A percentile compares a stretch with the other conserved stretches of the same genome.
Conservation (phyloP, 495 filamentous ascomycete species). For the Sphaerosporella brunnea region DNA sequence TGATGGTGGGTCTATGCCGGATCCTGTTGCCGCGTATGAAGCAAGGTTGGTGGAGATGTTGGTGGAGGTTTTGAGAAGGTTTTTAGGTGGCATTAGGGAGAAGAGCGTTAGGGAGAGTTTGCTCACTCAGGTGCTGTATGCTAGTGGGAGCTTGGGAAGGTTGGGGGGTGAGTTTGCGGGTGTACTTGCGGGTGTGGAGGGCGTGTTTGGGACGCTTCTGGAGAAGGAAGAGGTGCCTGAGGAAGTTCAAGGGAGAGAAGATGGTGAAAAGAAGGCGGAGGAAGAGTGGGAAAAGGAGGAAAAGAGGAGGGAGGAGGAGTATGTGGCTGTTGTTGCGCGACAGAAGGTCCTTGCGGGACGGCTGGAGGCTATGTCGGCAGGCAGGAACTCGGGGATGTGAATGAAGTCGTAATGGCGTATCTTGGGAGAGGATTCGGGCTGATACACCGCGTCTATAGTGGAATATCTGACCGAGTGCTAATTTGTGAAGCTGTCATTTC, state of each 20-base stretch:
- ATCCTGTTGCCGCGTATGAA: constrained; percentile 67
- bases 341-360: constrained; percentile 73
- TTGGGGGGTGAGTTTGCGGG: constrained; percentile 87
- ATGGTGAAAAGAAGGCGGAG: too few relatives aligned
- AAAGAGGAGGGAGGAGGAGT: constrained; percentile 54
- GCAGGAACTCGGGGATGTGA: too few relatives aligned
- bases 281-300: too few relatives aligned
- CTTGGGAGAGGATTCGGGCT: too few relatives aligned
- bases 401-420: too few relatives aligned
- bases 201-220: too few relatives aligned
- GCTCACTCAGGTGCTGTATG: constrained; percentile 88
- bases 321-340: constrained; percentile 82
- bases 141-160: constrained; percentile 78
- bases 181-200: constrained; percentile 53
- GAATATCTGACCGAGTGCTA: too few relatives aligned
- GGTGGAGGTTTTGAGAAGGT: constrained; percentile 54
- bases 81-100: constrained; percentile 72
- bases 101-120: constrained; percentile 64
- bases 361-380: constrained; percentile 67
- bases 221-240: constrained; percentile 37
- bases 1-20: constrained; percentile 41
- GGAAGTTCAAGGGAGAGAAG: too few relatives aligned
- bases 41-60: constrained; percentile 70
- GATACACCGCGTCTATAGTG: too few relatives aligned
- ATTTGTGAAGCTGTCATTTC: too few relatives aligned